Conservation (phyloP, 371 early-diverging fungal genomes). For the Mortierella sp. region DNA sequence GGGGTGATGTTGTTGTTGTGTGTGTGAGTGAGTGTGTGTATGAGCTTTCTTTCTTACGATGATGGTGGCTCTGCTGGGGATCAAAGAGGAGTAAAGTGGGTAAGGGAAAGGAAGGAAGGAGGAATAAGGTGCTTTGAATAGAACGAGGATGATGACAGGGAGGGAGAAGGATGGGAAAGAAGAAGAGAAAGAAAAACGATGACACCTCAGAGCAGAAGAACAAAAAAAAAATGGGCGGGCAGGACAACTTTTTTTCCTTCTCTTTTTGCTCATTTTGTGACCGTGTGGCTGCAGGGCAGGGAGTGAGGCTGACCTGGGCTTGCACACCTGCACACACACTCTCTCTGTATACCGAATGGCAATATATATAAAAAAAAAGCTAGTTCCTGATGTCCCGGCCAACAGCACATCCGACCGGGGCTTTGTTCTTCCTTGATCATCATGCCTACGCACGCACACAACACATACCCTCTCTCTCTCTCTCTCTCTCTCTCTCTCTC, state of each 20-base stretch:
- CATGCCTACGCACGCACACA: neutral
- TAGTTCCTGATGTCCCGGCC: neutral
- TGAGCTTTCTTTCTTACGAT: neutral
- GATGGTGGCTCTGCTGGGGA: slow-evolving; percentile 11
- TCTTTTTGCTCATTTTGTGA: neutral
- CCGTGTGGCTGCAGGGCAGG: neutral
- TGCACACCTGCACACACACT: no score
- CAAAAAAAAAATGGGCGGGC: neutral
- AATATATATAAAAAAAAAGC: neutral
- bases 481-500: neutral
- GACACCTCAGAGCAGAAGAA: neutral
- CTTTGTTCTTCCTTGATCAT: neutral
- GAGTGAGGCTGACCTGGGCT: neutral
- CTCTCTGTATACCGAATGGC: neutral
- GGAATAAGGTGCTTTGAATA: neutral
- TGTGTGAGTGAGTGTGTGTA: neutral
- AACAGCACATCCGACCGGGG: neutral
- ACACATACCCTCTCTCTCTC: neutral
- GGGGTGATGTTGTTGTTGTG: neutral
- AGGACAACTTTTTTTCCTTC: neutral
- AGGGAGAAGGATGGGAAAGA: neutral
- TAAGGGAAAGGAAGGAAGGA: neutral
- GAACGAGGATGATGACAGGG: neutral
- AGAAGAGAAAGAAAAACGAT: neutral
- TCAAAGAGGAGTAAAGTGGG: neutral